Evolutionary conservation across 345 rosid species (phyloP), one percentile per base, ranked within the genome.

Genomic region (Sonneratia caseolaris): DNA sequence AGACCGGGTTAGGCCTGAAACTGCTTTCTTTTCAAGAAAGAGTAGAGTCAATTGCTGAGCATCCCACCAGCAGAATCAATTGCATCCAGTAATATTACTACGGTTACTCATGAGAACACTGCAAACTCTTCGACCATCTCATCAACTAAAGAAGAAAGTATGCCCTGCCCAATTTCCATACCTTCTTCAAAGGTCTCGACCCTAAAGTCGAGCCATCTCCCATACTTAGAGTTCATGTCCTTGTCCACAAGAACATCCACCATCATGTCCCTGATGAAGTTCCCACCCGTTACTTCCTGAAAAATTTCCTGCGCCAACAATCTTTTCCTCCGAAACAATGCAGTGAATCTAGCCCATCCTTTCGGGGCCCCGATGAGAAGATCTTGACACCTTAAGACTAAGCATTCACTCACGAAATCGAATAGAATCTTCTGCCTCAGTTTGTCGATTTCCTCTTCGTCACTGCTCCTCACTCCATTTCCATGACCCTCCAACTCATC

Each of bases 181-280:
- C 96, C 88, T 68, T 87, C 89, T 79, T 91, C 92, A 27, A 81
- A 82, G 21, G 79, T 81, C 81, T 94, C 98, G 21, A 62, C 65
- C 35, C 80, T 82, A 70, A 89, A 91, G 55, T 88, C 91, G 72
- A 84, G 72, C 97, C 98, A 94, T 65, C 70, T 90, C 66, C 96
- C 98, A 65, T 76, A 40, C 38, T 18, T 51, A 24, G 77, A 76
- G 82, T 84, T 86, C 98, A 91, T 91, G 74, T 94, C 93, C 72
- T 70, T 87, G 66, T 88, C 90, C 37, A 90, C 91, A 72, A 94
- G 90, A 57, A 90, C 96, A 72, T 94, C 97, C 75, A 91, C 89
- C 91, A 84, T 83, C 81, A 80, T 47, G 53, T 85, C 95, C 64
- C 88, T 86, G 83, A 80, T 84, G 76, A 76, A 75, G 70, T 81